These are phyloP conservation scores for Capsaspora owczarzaki DNA, from an alignment of 78 protist genomes.

Conservation along the genomic window DNA sequence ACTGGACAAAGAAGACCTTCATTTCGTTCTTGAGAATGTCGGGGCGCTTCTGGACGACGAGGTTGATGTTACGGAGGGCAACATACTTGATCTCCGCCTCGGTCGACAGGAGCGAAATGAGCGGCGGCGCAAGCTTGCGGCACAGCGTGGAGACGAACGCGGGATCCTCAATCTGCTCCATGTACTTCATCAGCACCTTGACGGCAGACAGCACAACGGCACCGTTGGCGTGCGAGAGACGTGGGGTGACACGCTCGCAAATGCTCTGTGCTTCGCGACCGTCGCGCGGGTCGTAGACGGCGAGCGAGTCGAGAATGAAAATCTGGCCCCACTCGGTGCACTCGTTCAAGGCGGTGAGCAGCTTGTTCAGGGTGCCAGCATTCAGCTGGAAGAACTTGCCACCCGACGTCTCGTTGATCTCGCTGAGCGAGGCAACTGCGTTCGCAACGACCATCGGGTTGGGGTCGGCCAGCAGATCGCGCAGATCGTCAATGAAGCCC, in stretches of 20 bases:
- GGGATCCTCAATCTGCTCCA: constrained; percentile 33
- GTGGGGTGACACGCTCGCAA: constrained; percentile 92
- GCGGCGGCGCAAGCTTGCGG: constrained; percentile 83
- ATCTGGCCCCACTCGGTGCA: constrained; percentile 97
- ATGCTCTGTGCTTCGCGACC: constrained; percentile 73
- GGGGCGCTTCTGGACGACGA: constrained; percentile 88
- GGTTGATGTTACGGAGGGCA: constrained; percentile 94
- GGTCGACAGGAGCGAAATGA: constrained; percentile 69
- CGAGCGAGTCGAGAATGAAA: constrained; percentile 89
- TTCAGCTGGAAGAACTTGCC: constrained; percentile 39
- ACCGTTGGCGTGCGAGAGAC: constrained; percentile 92
- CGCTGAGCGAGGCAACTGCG: constrained; percentile 91
- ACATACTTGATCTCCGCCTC: constrained; percentile 97
- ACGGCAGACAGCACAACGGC: constrained; percentile 95
- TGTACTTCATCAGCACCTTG: constrained; percentile 66
- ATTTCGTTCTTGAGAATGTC: constrained; percentile 71
- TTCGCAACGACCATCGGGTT: constrained; percentile 98
- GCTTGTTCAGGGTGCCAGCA: constrained; percentile 52
- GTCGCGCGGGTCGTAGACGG: constrained; percentile 50
- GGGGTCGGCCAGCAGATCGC: constrained; percentile 81
- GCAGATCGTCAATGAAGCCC: constrained; percentile 84
- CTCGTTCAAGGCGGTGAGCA: constrained; percentile 87
- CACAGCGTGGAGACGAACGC: constrained; percentile 14
- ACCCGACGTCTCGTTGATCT: constrained; percentile 60
- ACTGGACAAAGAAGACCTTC: constrained; percentile 93